A percentile compares a stretch with the other conserved stretches of the same genome.
Conservation (phyloP, 345 rosid species). For the Lepidium aucheri region DNA sequence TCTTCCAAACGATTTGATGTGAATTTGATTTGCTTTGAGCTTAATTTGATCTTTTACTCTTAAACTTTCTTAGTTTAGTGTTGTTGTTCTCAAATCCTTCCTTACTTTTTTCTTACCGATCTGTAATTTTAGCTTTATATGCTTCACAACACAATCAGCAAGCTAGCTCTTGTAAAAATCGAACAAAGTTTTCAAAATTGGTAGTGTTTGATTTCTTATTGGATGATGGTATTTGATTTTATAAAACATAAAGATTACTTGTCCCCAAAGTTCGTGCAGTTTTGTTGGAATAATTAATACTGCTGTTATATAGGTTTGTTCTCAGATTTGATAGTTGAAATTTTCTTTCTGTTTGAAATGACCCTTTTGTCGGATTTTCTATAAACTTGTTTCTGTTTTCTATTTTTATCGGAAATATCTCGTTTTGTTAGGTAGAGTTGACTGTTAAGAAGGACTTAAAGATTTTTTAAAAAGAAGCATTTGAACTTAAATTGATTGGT, state of each 20-base stretch:
- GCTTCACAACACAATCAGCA: not conserved
- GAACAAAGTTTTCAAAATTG: not conserved
- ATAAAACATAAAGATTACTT: not conserved
- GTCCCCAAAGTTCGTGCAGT: not conserved
- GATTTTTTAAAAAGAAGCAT: not conserved
- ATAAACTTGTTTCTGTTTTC: not conserved
- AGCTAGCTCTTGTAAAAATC: not conserved
- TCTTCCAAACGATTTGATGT: not conserved
- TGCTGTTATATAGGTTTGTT: not conserved
- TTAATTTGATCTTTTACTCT: not conserved
- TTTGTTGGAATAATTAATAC: not conserved
- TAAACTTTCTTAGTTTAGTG: not conserved
- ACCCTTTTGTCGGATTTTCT: slow-evolving; percentile 13
- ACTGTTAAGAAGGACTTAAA: slow-evolving; percentile 9
- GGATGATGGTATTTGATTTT: not conserved
- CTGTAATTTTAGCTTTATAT: slow-evolving; percentile 5
- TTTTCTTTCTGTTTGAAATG: slow-evolving; percentile 5
- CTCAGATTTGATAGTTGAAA: slow-evolving; percentile 2
- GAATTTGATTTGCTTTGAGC: not conserved
- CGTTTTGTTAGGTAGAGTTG: slow-evolving; percentile 16
- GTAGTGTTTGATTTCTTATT: not conserved
- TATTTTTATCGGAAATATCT: slow-evolving; percentile 9
- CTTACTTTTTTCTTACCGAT: slow-evolving; percentile 1
- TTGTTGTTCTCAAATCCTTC: too few relatives aligned
- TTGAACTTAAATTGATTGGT: not conserved